Percentiles rank a stretch among this genome's conserved stretches.
These are phyloP conservation scores for Ogataea ramenticola DNA, from an alignment of 805 yeast species.

Conservation along the genomic window DNA sequence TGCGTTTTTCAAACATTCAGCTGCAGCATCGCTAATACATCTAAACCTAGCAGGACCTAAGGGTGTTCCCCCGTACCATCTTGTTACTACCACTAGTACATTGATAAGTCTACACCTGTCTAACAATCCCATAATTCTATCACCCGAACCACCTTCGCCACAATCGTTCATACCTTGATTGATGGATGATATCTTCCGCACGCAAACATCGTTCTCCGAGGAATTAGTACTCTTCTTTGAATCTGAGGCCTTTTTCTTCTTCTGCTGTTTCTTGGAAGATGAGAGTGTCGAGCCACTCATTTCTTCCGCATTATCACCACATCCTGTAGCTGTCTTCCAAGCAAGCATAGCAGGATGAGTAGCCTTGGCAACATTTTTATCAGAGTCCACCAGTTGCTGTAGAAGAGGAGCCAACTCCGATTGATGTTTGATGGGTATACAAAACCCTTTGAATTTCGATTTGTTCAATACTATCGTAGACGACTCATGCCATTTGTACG, in stretches of 20 bases:
- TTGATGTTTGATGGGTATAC: conserved; percentile 31
- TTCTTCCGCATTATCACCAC: background rate
- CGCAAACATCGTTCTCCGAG: background rate
- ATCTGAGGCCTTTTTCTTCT: background rate
- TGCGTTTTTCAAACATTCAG: conserved; percentile 39
- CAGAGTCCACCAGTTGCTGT: conserved; percentile 31
- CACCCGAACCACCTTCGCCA: conserved; percentile 75
- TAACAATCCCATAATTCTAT: conserved; percentile 45
- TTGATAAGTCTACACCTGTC: conserved; percentile 43
- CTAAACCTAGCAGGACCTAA: conserved; percentile 67
- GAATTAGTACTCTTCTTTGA: conserved; percentile 2
- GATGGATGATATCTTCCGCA: conserved; percentile 17
- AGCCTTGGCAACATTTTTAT: conserved; percentile 48
- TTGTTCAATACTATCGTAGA: conserved; percentile 39
- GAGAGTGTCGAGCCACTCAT: background rate
- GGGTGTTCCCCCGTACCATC: conserved; percentile 82
- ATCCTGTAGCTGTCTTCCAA: conserved; percentile 46
- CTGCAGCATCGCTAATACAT: conserved; percentile 52
- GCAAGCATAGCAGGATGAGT: conserved; percentile 72
- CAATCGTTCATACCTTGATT: conserved; percentile 61
- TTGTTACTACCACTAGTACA: conserved; percentile 57
- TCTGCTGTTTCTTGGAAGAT: background rate
- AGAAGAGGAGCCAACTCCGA: conserved; percentile 38
- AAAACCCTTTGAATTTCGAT: conserved; percentile 63
- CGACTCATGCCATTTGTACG: conserved; percentile 33